phyloP scores from a whole-genome alignment of 2,329 filamentous ascomycete genomes.

The Coccinonectria pachysandricola region DNA sequence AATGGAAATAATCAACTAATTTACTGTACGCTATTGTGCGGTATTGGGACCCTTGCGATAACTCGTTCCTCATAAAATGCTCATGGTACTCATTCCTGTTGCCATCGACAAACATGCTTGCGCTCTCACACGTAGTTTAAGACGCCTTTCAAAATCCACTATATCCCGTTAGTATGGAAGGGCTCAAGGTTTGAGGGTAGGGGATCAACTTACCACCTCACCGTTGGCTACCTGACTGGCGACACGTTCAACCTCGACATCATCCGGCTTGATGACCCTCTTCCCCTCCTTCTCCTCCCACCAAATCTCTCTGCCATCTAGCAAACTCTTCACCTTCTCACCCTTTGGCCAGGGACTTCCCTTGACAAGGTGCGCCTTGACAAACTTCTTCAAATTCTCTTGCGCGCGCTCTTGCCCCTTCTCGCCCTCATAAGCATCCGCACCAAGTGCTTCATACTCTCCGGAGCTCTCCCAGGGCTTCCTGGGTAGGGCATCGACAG shows the following conservation, averaged over 20 bases:
- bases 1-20: no score
- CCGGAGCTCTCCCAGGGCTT: conserved; percentile 78
- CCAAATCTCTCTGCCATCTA: conserved; percentile 56
- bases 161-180: conserved; percentile 1
- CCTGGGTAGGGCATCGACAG: conserved; percentile 63
- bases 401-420: conserved; percentile 68
- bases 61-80: no score
- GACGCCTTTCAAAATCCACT: conserved; percentile 57
- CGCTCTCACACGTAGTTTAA: conserved; percentile 30
- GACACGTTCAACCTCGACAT: conserved; percentile 65
- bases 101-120: no score
- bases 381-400: conserved; percentile 67
- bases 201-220: conserved; percentile 49
- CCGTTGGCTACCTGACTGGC: conserved; percentile 75
- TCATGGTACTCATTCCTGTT: no score
- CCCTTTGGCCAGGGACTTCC: conserved; percentile 64
- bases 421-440: conserved; percentile 63
- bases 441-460: conserved; percentile 60
- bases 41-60: no score
- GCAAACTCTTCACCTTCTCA: conserved; percentile 53
- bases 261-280: conserved; percentile 66
- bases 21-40: no score
- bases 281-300: conserved; percentile 66
- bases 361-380: conserved; percentile 74
- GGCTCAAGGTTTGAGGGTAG: no score